Evolutionary conservation across 73 alveolate species (phyloP).

Genomic region (Paraurostyla sp.): DNA sequence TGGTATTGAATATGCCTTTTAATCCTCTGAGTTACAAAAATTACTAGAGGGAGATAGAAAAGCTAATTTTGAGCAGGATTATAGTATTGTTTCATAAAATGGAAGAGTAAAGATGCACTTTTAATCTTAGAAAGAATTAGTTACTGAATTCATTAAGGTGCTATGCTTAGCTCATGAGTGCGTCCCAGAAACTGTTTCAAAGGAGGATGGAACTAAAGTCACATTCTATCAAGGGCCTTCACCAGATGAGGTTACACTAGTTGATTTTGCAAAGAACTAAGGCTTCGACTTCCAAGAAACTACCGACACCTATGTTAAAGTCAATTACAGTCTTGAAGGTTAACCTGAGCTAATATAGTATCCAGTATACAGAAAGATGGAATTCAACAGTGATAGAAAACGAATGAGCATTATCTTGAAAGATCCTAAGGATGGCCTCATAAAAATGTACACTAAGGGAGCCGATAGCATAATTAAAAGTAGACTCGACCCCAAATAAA

Average conservation of each 20-base stretch:
- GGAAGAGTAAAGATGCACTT: conserved; percentile 14
- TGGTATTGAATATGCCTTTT: conserved; percentile 75
- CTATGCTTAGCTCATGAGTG: conserved; percentile 88
- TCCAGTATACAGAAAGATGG: conserved; percentile 88
- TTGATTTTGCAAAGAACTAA: conserved; percentile 92
- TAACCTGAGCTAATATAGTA: conserved; percentile 43
- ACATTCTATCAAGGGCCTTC: conserved; percentile 85
- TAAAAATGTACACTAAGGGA: conserved; percentile 86
- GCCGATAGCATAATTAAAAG: conserved; percentile 88
- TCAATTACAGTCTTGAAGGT: background rate
- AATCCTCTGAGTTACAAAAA: background rate
- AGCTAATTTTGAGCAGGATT: background rate
- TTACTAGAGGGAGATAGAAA: conserved; percentile 22
- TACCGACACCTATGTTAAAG: conserved; percentile 74
- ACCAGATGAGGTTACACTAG: conserved; percentile 95
- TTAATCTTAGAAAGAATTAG: conserved; percentile 47
- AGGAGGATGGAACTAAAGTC: conserved; percentile 66
- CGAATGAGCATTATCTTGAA: conserved; percentile 91
- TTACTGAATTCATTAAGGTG: conserved; percentile 69
- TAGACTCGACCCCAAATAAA: conserved; percentile 72
- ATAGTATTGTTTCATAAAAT: background rate
- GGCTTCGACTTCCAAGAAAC: conserved; percentile 89
- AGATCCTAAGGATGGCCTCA: conserved; percentile 83
- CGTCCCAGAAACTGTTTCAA: conserved; percentile 74
- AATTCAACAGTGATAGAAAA: conserved; percentile 95